These are phyloP conservation scores for Trypanosoma conorhini DNA, from an alignment of 208 protist genomes.

Conservation along the genomic window DNA sequence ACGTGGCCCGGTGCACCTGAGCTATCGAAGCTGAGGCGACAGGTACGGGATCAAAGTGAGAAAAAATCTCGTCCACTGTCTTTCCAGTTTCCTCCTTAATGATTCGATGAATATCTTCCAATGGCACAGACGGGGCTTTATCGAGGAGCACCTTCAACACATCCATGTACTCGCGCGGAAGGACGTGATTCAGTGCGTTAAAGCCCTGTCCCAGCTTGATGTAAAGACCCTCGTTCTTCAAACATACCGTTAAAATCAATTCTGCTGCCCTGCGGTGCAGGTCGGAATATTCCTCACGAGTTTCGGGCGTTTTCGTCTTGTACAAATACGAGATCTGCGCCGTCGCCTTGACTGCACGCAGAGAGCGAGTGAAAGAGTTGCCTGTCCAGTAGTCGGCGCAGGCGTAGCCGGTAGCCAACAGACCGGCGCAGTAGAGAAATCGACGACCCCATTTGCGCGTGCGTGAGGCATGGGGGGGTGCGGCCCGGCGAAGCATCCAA, in stretches of 20 bases:
- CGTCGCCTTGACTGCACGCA: slow-evolving; percentile 47
- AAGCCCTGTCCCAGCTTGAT: slow-evolving; percentile 88
- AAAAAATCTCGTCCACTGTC: slow-evolving; percentile 77
- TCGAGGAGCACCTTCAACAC: slow-evolving; percentile 74
- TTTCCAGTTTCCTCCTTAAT: slow-evolving; percentile 69
- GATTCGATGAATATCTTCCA: slow-evolving; percentile 44
- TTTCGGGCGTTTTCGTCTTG: slow-evolving; percentile 62
- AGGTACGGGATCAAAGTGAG: slow-evolving; percentile 84
- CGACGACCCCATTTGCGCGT: slow-evolving; percentile 32
- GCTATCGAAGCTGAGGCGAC: slow-evolving; percentile 95
- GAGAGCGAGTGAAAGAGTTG: slow-evolving; percentile 64
- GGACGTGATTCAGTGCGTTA: slow-evolving; percentile 87
- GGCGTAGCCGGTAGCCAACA: slow-evolving; percentile 25
- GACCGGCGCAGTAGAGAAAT: slow-evolving; percentile 28
- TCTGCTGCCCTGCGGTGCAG: slow-evolving; percentile 53
- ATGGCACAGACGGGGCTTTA: slow-evolving; percentile 51
- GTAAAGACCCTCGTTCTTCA: slow-evolving; percentile 88
- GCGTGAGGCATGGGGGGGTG: neutral
- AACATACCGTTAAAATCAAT: slow-evolving; percentile 55
- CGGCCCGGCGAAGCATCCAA: neutral
- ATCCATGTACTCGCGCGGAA: slow-evolving; percentile 83
- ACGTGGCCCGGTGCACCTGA: slow-evolving; percentile 88
- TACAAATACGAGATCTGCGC: slow-evolving; percentile 51
- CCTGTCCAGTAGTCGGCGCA: slow-evolving; percentile 51
- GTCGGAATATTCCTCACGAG: slow-evolving; percentile 49